A percentile compares a stretch with the other conserved stretches of the same genome.
phyloP scores from a whole-genome alignment of 805 yeast species.

The Wickerhamomyces rabaulensis region DNA sequence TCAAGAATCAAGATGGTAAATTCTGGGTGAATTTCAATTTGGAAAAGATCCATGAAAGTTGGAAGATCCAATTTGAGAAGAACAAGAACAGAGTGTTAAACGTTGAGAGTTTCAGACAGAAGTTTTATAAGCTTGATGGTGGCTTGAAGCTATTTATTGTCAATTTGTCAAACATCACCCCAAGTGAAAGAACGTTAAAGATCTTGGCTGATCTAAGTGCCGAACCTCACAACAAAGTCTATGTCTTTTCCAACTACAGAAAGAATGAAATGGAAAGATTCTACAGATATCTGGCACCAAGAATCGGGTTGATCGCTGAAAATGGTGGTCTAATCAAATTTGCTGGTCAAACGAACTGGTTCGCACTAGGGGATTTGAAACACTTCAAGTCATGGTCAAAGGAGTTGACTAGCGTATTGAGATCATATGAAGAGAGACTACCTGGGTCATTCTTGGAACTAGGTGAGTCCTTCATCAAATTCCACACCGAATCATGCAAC shows the following conservation, averaged over 20 bases:
- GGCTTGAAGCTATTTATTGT: slow-evolving; percentile 40
- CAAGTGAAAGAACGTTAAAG: slow-evolving; percentile 52
- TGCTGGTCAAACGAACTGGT: slow-evolving; percentile 23
- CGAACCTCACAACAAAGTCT: slow-evolving; percentile 51
- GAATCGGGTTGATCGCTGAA: slow-evolving; percentile 83
- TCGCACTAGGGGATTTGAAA: slow-evolving; percentile 8
- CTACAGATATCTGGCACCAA: slow-evolving; percentile 55
- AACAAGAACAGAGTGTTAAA: slow-evolving; percentile 29
- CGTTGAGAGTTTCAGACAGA: slow-evolving; percentile 20
- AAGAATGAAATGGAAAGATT: slow-evolving; percentile 60
- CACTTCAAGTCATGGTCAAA: slow-evolving; percentile 49
- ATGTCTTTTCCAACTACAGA: slow-evolving; percentile 62
- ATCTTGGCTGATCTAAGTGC: slow-evolving; percentile 54
- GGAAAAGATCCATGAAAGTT: slow-evolving; percentile 43
- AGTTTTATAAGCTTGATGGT: slow-evolving; percentile 22
- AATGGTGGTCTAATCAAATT: slow-evolving; percentile 76
- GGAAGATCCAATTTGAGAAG: slow-evolving; percentile 44
- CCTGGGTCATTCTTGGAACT: slow-evolving; percentile 72
- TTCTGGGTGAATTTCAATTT: slow-evolving; percentile 67
- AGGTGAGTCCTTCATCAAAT: slow-evolving; percentile 71
- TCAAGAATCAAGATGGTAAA: slow-evolving; percentile 62
- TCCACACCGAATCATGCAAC: slow-evolving; percentile 53
- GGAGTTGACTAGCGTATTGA: slow-evolving; percentile 48
- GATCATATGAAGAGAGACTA: slow-evolving; percentile 64
- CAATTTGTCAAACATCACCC: slow-evolving; percentile 41